A percentile compares a stretch with the other conserved stretches of the same genome.
These are phyloP conservation scores for Agarophyton chilense DNA, from an alignment of 23 red algal genomes.

Conservation along the genomic window DNA sequence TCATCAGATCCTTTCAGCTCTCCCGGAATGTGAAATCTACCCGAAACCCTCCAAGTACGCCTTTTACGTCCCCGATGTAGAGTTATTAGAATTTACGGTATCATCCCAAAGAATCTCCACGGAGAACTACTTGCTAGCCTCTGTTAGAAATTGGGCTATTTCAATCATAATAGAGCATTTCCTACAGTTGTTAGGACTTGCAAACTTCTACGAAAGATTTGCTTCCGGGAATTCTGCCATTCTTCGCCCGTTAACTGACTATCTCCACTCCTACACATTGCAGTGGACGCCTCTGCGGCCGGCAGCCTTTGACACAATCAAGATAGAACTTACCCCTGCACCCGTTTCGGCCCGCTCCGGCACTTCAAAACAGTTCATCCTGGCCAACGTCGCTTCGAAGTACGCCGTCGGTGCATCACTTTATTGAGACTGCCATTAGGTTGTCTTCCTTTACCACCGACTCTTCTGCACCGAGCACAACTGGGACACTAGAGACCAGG, in stretches of 20 bases:
- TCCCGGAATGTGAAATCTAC: neutral
- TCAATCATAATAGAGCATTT: neutral
- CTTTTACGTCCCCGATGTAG: neutral
- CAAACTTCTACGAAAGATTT: slow-evolving; percentile 10
- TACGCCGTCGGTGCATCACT: slow-evolving; percentile 29
- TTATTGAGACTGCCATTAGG: neutral
- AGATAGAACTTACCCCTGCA: neutral
- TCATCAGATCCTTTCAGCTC: neutral
- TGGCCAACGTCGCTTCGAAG: slow-evolving; percentile 20
- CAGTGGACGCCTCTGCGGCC: neutral
- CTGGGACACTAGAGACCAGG: slow-evolving; percentile 39
- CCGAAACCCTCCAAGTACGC: neutral
- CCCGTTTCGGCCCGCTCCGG: neutral
- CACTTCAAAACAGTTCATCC: neutral
- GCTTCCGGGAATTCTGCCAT: neutral
- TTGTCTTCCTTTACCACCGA: slow-evolving; percentile 9
- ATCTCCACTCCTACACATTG: neutral
- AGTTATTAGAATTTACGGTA: neutral
- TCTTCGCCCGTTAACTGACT: too few relatives aligned
- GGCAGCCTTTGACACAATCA: neutral
- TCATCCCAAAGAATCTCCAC: neutral
- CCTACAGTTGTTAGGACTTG: slow-evolving; percentile 6
- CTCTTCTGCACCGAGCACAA: neutral
- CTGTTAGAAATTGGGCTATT: neutral
- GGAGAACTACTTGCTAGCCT: neutral